Conservation (phyloP, 768 basidiomycete species). For the Tricholomella constricta region DNA sequence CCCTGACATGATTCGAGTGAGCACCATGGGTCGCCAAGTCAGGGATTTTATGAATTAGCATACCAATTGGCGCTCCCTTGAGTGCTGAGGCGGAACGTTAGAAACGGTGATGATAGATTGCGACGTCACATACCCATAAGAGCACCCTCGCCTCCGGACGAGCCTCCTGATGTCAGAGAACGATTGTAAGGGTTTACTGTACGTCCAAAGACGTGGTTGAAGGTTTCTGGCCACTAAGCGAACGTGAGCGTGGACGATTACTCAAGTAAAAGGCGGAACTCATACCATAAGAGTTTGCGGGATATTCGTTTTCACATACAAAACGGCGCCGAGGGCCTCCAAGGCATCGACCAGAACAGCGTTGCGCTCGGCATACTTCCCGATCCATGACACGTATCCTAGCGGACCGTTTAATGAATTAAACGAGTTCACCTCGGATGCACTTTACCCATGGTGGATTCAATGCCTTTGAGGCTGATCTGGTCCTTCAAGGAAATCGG, state of each 20-base stretch:
- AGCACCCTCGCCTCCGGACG: slow-evolving; percentile 86
- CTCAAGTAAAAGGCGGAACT: background rate
- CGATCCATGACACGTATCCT: slow-evolving; percentile 79
- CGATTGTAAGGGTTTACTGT: slow-evolving; percentile 79
- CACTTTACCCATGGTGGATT: slow-evolving; percentile 62
- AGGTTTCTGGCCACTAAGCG: slow-evolving; percentile 72
- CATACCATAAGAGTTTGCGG: slow-evolving; percentile 76
- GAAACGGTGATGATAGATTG: background rate
- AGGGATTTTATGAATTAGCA: no score
- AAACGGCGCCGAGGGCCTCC: slow-evolving; percentile 66
- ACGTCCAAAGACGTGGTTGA: slow-evolving; percentile 77
- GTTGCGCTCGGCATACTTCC: slow-evolving; percentile 56
- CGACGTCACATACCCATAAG: slow-evolving; percentile 50
- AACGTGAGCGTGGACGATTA: background rate
- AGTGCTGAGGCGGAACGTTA: slow-evolving; percentile 31
- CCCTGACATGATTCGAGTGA: slow-evolving; percentile 40
- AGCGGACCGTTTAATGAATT: background rate
- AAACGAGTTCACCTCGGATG: background rate
- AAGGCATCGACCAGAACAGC: slow-evolving; percentile 67
- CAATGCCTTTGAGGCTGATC: slow-evolving; percentile 64
- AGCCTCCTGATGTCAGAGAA: slow-evolving; percentile 73
- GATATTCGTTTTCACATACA: slow-evolving; percentile 74
- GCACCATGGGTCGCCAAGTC: background rate
- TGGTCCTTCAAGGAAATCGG: slow-evolving; percentile 80
- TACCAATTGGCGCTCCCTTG: slow-evolving; percentile 47